Evolutionary conservation across 768 basidiomycete genomes (phyloP).

Genomic region (Tulasnella sp.): DNA sequence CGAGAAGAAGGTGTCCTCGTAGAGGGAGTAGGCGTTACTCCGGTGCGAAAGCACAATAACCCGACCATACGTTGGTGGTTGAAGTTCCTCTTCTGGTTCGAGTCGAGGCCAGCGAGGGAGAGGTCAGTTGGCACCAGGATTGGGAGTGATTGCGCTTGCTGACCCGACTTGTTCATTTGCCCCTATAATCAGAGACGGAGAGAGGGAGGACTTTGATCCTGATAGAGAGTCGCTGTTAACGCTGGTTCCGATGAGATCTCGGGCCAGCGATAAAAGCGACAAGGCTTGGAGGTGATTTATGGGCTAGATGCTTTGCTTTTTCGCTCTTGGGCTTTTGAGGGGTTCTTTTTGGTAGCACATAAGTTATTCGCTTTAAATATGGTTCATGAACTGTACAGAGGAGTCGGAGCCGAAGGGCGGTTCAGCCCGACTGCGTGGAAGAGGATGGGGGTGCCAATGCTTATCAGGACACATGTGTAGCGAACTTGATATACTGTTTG

Average conservation of each 20-base stretch:
- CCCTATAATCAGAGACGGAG: not conserved
- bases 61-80: not conserved
- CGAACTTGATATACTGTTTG: not conserved
- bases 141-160: not conserved
- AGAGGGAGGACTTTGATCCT: not conserved
- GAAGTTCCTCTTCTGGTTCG: not conserved
- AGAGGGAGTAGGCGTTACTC: not conserved
- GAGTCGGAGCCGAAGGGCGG: not conserved
- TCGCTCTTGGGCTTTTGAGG: not conserved
- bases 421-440: not conserved
- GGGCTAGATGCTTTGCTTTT: not conserved
- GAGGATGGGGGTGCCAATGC: not conserved
- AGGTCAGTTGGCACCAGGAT: no score
- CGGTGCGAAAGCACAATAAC: not conserved
- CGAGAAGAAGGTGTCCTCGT: not conserved
- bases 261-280: not conserved
- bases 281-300: not conserved
- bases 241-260: not conserved
- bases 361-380: not conserved
- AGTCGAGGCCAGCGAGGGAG: not conserved
- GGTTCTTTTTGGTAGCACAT: not conserved
- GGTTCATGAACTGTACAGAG: not conserved
- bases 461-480: not conserved
- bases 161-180: not conserved
- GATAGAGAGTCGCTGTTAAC: not conserved